A percentile compares a stretch with the other conserved stretches of the same genome.
These are phyloP conservation scores for Mortierella sp. DNA, from an alignment of 371 early-diverging fungal species.

Conservation along the genomic window DNA sequence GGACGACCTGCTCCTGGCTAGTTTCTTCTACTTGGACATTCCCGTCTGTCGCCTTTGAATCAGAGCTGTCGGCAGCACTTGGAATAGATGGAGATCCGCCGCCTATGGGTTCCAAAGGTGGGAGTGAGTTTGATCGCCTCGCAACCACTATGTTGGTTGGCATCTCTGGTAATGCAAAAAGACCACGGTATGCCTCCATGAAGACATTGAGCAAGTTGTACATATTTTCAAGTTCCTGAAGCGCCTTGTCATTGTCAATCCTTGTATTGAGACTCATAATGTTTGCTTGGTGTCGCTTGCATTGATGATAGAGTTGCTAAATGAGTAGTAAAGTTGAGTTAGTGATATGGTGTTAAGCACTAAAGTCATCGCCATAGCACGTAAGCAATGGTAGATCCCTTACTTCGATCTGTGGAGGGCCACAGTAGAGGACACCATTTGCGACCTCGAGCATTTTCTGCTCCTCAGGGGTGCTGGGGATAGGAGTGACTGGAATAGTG, in stretches of 20 bases:
- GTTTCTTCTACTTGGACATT: not conserved
- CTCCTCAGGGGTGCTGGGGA: slow-evolving; percentile 22
- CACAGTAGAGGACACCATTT: slow-evolving; percentile 28
- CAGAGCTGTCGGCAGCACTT: not conserved
- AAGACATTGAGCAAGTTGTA: slow-evolving; percentile 16
- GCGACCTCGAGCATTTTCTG: slow-evolving; percentile 25
- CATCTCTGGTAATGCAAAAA: slow-evolving; percentile 58
- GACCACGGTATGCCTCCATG: slow-evolving; percentile 22
- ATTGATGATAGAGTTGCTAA: slow-evolving; percentile 41
- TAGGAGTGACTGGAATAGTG: not conserved
- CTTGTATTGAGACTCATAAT: slow-evolving; percentile 20
- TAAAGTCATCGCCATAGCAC: not conserved
- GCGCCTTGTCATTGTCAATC: slow-evolving; percentile 43
- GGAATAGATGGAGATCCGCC: not conserved
- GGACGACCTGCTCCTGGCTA: slow-evolving; percentile 15
- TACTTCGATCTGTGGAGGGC: slow-evolving; percentile 38
- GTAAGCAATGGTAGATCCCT: not conserved
- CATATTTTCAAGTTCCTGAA: slow-evolving; percentile 34
- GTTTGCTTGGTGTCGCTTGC: slow-evolving; percentile 39
- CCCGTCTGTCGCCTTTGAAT: not conserved
- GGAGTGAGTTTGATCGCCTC: slow-evolving; percentile 35
- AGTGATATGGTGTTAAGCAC: not conserved
- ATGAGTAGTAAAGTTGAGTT: not conserved
- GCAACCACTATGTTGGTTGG: slow-evolving; percentile 30
- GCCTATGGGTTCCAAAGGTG: slow-evolving; percentile 13